Evolutionary conservation across 768 basidiomycete genomes (phyloP), one percentile per base, ranked within the genome.

Genomic region (Auriscalpium microsporum): DNA sequence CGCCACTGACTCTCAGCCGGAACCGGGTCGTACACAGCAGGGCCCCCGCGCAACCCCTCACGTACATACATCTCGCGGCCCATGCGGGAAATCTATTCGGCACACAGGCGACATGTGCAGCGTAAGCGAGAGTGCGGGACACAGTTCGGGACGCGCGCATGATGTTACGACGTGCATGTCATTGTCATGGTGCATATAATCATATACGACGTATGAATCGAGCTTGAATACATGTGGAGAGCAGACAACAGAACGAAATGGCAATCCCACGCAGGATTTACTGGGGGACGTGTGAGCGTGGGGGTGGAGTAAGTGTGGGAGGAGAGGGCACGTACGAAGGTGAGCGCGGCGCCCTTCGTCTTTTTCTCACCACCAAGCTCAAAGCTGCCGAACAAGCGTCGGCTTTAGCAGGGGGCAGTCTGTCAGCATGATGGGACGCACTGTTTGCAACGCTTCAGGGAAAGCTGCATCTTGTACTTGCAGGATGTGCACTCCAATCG

Each of bases 301-400:
- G 28, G 5, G 2, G 28, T 28, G 28, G 28, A 28, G 28, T 28
- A 7, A 28, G 42, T 28, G 33, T n/a, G 3, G 34, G 17, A 17
- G 33, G 45, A n/a, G 45, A 33, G 28, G 36, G 35, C 19, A 88
- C 90, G 65, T 73, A 93, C 90, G 83, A 94, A 94, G 69, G 82
- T 83, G 66, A 94, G 88, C 59, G 92, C 94, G 65, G 91, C 92
- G 74, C 93, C 92, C 83, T 94, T 94, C 65, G 91, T 94, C 88
- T 97, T 97, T 85, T 98, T 99, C 83, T 99, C 96, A 71, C 96
- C 96, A 73, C 96, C 95, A 53, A 97, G 87, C 78, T 98, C 95
- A 80, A 99, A 98, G 80, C 91, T 92, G 63, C 19, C 48, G 16
- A 52, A 52, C 50, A 8, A 48, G 4, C 35, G 56, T 49, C 59